Evolutionary conservation across 2,329 filamentous ascomycete species (phyloP), one percentile per base, ranked within the genome.

Genomic region (Trichoderma sp.): DNA sequence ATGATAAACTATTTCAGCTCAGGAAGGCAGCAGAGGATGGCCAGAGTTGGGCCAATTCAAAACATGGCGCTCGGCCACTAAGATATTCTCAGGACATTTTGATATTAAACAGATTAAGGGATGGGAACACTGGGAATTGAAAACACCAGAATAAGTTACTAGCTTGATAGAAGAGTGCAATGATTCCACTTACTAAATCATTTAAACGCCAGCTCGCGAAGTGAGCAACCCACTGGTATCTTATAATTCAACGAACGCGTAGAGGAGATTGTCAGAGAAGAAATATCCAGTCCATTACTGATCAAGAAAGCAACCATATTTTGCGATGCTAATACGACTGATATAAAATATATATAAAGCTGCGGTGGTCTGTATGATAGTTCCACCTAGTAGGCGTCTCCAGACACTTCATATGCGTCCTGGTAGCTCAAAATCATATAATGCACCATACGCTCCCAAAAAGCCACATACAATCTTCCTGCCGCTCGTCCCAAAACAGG

Each of bases 11-110:
- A 73, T 75, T 73, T 73, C 72, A 74, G 74, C 60, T 73, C 75
- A 73, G 77, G 77, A 79, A 77, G 18, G 79, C 78, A 73, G 77
- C 78, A 78, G 76, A 79, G 39, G 39, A 74, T 71, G 76, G 74
- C 76, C 46, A 75, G 67, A 69, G 58, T 46, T 34, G 30, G 43
- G 43, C 24, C 34, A 59, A 58, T 43, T n/a, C 67, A 56, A 34
- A 66, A 28, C 39, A 61, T 65, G 70, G 60, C 70, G 64, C 43
- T 58, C 43, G 64, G 60, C 69, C 58, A 58, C 58, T 66, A 39
- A 59, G 58, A 54, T 58, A 63, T 59, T 51, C 56, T 37, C 58
- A 46, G 66, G 37, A 59, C 52, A 66, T 59, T n/a, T 39, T 59
- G 10, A 39, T 10, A 59, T 58, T 39, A 60, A 66, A 49, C 46